Percentiles rank a stretch among this genome's conserved stretches.
Conservation (phyloP, 106 monocot genomes). For the Acorus calamus region DNA sequence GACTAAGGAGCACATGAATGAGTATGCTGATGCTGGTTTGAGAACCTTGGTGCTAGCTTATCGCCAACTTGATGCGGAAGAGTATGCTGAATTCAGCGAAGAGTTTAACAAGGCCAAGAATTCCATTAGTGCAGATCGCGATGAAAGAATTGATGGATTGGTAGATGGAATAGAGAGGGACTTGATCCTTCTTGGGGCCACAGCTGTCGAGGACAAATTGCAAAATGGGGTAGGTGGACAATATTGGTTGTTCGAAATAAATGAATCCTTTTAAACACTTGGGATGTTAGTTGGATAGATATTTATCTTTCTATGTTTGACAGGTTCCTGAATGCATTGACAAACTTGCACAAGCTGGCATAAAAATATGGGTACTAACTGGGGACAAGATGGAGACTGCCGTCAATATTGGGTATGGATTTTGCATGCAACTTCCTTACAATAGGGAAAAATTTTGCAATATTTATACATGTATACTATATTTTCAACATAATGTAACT, state of each 20-base stretch:
- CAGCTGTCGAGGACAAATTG: constrained; percentile 95
- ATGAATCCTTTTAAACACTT: too few relatives aligned
- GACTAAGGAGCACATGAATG: constrained; percentile 69
- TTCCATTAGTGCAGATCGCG: constrained; percentile 73
- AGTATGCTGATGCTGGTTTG: constrained; percentile 90
- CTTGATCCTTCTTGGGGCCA: constrained; percentile 87
- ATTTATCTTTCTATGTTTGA: background rate
- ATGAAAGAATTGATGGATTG: constrained; percentile 74
- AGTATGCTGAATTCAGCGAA: constrained; percentile 50
- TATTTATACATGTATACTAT: too few relatives aligned
- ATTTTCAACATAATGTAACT: too few relatives aligned
- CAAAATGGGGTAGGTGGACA: constrained; percentile 73
- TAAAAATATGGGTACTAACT: constrained; percentile 94
- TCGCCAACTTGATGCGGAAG: constrained; percentile 59
- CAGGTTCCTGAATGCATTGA: constrained; percentile 99
- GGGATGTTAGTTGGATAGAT: too few relatives aligned
- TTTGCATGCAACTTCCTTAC: background rate
- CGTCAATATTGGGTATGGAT: constrained; percentile 88
- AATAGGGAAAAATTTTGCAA: too few relatives aligned
- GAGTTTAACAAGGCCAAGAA: constrained; percentile 64
- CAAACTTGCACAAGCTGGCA: constrained; percentile 90
- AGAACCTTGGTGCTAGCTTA: constrained; percentile 96
- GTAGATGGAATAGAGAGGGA: constrained; percentile 65
- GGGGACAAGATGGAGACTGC: constrained; percentile 99
- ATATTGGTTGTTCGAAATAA: background rate